Percentiles rank a stretch among this genome's conserved stretches.
These are phyloP conservation scores for Hordeum vulgare DNA, from an alignment of 176 grass and related monocot species.

Conservation along the genomic window DNA sequence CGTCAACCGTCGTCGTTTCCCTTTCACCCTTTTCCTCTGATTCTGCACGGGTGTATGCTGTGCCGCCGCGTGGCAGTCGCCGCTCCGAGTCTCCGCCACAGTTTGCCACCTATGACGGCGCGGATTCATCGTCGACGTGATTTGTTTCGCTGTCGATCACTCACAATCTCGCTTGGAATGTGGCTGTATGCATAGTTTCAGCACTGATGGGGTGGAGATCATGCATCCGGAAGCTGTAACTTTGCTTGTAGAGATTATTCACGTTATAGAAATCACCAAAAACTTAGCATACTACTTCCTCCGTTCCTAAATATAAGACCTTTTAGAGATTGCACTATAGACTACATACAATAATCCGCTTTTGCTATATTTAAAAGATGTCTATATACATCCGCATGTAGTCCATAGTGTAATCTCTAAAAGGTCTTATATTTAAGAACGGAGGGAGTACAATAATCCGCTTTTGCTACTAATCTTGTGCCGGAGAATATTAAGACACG, in stretches of 20 bases:
- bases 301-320: no score
- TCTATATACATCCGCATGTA: no score
- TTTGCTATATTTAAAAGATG: no score
- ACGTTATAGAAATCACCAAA: neutral
- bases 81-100: neutral
- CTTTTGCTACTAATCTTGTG: neutral
- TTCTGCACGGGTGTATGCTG: neutral
- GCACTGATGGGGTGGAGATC: neutral
- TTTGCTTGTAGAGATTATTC: neutral
- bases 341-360: no score
- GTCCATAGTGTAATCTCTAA: no score
- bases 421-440: no score
- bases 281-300: neutral
- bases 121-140: neutral
- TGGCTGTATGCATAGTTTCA: neutral
- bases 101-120: neutral
- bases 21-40: neutral
- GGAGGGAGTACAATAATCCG: no score
- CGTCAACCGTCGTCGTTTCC: neutral
- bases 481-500: neutral
- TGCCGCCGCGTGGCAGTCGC: neutral
- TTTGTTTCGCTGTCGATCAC: neutral
- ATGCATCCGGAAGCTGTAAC: neutral
- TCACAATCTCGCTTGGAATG: no score
- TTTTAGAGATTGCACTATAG: no score